Evolutionary conservation across 495 filamentous ascomycete genomes (phyloP).

Genomic region (Tuber magnatum): DNA sequence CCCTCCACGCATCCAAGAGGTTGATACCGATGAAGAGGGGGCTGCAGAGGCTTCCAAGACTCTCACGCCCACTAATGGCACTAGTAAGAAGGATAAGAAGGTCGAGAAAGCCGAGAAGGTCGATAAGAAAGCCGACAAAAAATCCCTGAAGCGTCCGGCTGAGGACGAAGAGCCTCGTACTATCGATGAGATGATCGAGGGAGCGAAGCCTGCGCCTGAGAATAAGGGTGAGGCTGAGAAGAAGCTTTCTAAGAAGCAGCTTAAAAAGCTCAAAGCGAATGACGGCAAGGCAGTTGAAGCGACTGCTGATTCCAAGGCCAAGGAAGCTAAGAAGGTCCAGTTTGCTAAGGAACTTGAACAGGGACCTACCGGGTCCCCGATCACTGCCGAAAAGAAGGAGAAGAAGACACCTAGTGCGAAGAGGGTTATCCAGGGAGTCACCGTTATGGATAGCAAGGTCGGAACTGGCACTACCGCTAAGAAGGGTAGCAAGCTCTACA

Average conservation of each 20-base stretch:
- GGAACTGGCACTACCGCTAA: constrained; percentile 75
- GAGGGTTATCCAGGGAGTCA: constrained; percentile 78
- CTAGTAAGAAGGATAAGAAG: constrained; percentile 78
- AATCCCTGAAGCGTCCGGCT: constrained; percentile 48
- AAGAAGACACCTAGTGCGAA: constrained; percentile 34
- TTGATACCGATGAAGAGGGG: constrained; percentile 75
- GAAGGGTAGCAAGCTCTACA: constrained; percentile 74
- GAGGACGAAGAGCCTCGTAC: constrained; percentile 36
- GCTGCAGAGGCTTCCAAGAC: constrained; percentile 42
- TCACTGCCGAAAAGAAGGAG: constrained; percentile 45
- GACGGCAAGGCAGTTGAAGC: constrained; percentile 70
- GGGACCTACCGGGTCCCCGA: constrained; percentile 66
- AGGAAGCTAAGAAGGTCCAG: constrained; percentile 75
- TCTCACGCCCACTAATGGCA: constrained; percentile 54
- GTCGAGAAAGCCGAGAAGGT: constrained; percentile 45
- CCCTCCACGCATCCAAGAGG: constrained; percentile 66
- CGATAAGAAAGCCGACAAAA: constrained; percentile 57
- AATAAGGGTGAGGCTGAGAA: constrained; percentile 44
- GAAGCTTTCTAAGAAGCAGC: constrained; percentile 89
- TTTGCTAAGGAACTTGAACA: constrained; percentile 98
- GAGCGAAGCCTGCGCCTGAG: constrained; percentile 26
- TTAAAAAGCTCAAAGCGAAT: constrained; percentile 98
- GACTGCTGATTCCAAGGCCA: constrained; percentile 50
- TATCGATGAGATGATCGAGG: constrained; percentile 33
- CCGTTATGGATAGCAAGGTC: constrained; percentile 87